phyloP scores from a whole-genome alignment of 1,139 yeast species.

The Blastobotrys illinoisensis region DNA sequence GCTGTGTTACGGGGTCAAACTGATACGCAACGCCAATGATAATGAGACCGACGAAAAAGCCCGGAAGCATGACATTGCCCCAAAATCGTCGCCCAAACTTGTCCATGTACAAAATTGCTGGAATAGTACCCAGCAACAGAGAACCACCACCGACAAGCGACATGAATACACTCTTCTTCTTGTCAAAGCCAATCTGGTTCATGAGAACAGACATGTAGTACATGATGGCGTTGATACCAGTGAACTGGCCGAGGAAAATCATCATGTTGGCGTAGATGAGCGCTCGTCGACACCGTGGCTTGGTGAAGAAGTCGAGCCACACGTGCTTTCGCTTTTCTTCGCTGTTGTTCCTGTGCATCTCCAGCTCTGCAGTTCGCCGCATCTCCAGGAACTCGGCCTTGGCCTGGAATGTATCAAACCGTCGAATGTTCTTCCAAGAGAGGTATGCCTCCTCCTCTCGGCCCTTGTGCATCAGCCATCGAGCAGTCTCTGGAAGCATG shows the following conservation, averaged over 20 bases:
- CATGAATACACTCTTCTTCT: slow-evolving; percentile 35
- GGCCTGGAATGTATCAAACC: slow-evolving; percentile 37
- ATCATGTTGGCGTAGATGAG: slow-evolving; percentile 49
- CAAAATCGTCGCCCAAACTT: slow-evolving; percentile 47
- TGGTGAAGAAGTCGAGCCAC: slow-evolving; percentile 46
- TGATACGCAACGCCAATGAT: slow-evolving; percentile 53
- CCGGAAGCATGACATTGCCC: slow-evolving; percentile 40
- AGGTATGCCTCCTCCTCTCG: slow-evolving; percentile 47
- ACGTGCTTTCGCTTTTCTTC: slow-evolving; percentile 31
- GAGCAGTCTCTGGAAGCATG: slow-evolving; percentile 65
- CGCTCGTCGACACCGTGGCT: slow-evolving; percentile 55
- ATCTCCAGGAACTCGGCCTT: slow-evolving; percentile 50
- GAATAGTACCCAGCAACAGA: slow-evolving; percentile 53
- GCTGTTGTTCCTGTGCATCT: slow-evolving; percentile 34
- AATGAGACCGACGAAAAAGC: slow-evolving; percentile 52
- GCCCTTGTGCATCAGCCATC: slow-evolving; percentile 55
- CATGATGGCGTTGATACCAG: slow-evolving; percentile 33
- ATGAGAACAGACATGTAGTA: slow-evolving; percentile 59
- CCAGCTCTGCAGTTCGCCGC: slow-evolving; percentile 35
- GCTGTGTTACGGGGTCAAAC: slow-evolving; percentile 34
- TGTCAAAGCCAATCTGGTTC: slow-evolving; percentile 41
- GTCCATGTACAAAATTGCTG: slow-evolving; percentile 58
- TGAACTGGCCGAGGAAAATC: slow-evolving; percentile 48
- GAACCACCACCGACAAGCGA: slow-evolving; percentile 55
- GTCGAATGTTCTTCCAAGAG: slow-evolving; percentile 51